Conservation (phyloP, 2,329 filamentous ascomycete genomes). For the Ophiostoma novo-ulmi region DNA sequence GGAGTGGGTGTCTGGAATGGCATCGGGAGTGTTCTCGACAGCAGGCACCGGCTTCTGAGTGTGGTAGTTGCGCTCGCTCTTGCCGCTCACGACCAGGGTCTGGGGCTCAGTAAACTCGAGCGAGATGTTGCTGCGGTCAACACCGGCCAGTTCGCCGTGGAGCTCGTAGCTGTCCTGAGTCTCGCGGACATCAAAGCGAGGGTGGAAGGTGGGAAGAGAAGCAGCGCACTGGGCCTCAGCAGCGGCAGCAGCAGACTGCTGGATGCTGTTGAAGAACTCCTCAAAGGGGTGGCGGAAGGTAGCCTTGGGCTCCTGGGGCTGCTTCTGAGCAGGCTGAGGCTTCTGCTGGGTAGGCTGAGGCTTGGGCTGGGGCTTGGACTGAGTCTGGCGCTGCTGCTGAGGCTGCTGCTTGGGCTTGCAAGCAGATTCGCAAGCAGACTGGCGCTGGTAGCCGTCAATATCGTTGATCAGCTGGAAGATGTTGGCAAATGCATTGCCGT, state of each 20-base stretch:
- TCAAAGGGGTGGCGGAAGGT: neutral
- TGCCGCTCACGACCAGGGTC: conserved; percentile 66
- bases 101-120: conserved; percentile 76
- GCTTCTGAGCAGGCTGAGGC: neutral
- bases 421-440: conserved; percentile 28
- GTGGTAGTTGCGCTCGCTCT: conserved; percentile 51
- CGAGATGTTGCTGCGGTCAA: conserved; percentile 66
- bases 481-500: conserved; percentile 29
- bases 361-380: conserved; percentile 23
- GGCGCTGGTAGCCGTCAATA: conserved; percentile 50
- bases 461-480: conserved; percentile 62
- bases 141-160: conserved; percentile 72
- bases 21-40: conserved; percentile 15
- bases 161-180: conserved; percentile 64
- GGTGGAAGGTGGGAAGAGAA: conserved; percentile 52
- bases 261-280: conserved; percentile 6
- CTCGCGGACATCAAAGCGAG: conserved; percentile 75
- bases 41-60: neutral
- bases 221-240: conserved; percentile 29
- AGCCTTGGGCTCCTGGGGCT: neutral
- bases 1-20: conserved; percentile 19
- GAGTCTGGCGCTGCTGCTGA: conserved; percentile 20
- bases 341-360: neutral
- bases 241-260: neutral
- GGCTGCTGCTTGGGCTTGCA: conserved; percentile 22